A percentile compares a stretch with the other conserved stretches of the same genome.
These are phyloP conservation scores for Hepatocystis sp. DNA, from an alignment of 169 alveolate species.

Conservation along the genomic window DNA sequence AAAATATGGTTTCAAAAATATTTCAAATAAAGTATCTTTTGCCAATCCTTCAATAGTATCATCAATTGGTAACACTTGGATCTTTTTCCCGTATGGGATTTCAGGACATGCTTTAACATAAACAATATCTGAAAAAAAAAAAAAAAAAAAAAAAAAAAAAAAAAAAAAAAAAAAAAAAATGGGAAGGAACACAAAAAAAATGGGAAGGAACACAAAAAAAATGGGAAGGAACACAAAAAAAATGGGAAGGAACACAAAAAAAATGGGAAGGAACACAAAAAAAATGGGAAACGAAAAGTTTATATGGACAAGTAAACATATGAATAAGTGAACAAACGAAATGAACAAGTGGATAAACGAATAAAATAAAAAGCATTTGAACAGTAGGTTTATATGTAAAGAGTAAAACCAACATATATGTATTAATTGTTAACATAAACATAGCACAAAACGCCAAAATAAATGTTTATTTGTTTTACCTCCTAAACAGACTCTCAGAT, in stretches of 20 bases:
- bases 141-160: neutral
- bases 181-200: neutral
- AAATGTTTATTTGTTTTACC: no score
- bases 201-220: neutral
- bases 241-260: neutral
- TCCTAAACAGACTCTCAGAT: constrained; percentile 98
- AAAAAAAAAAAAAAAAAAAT: neutral
- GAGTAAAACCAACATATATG: no score
- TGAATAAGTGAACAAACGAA: no score
- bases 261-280: neutral
- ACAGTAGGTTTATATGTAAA: no score
- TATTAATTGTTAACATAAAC: no score
- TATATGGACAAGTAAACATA: no score
- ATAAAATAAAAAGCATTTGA: no score
- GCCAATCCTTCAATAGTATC: constrained; percentile 99
- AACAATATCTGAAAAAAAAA: constrained; percentile 90
- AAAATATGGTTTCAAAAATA: constrained; percentile 99
- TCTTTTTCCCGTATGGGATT: constrained; percentile 98
- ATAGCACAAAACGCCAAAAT: no score
- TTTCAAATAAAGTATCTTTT: constrained; percentile 97
- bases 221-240: neutral
- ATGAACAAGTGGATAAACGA: no score
- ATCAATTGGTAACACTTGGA: constrained; percentile 99
- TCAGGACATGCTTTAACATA: constrained; percentile 97
- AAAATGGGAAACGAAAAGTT: no score